Percentiles rank a stretch among this genome's conserved stretches.
phyloP scores from a whole-genome alignment of 1,284 basidiomycete species.

The Trametes hirsuta region DNA sequence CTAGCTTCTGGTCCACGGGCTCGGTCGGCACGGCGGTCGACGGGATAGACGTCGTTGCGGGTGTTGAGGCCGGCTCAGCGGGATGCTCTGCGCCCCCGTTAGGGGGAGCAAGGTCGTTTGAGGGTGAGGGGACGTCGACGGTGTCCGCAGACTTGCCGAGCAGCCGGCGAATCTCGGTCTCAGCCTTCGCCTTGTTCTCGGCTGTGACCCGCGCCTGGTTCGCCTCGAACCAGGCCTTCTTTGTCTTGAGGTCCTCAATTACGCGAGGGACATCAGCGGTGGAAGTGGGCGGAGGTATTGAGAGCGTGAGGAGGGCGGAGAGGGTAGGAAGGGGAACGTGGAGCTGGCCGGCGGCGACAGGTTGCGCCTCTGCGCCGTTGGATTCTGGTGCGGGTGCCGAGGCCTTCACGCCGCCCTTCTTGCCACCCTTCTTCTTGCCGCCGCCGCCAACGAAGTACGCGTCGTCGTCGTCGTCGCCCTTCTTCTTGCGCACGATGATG shows the following conservation, averaged over 20 bases:
- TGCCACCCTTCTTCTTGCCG: slow-evolving; percentile 71
- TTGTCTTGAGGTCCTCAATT: slow-evolving; percentile 89
- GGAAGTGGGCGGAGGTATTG: slow-evolving; percentile 88
- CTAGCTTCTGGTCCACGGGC: slow-evolving; percentile 52
- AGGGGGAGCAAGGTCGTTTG: slow-evolving; percentile 41
- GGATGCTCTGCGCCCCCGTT: slow-evolving; percentile 52
- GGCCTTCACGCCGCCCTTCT: slow-evolving; percentile 57
- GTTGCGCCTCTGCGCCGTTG: slow-evolving; percentile 39
- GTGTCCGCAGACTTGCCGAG: slow-evolving; percentile 50
- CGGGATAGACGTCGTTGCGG: slow-evolving; percentile 37
- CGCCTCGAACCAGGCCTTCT: slow-evolving; percentile 93
- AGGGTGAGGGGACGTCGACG: slow-evolving; percentile 41
- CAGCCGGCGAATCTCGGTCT: slow-evolving; percentile 79
- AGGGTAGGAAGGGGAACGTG: slow-evolving; percentile 88
- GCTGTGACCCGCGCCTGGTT: slow-evolving; percentile 71
- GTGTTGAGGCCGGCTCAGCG: slow-evolving; percentile 50
- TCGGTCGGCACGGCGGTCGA: slow-evolving; percentile 41
- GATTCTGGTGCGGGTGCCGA: slow-evolving; percentile 40
- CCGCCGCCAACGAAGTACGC: slow-evolving; percentile 82
- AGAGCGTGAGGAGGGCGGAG: slow-evolving; percentile 84
- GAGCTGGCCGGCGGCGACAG: slow-evolving; percentile 44
- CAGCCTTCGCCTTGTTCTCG: slow-evolving; percentile 78
- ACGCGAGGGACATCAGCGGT: slow-evolving; percentile 81
- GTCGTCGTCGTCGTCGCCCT: slow-evolving; percentile 85
- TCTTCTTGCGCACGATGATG: slow-evolving; percentile 88